phyloP scores from a whole-genome alignment of 2,329 filamentous ascomycete species.

The Tolypocladium sp. region DNA sequence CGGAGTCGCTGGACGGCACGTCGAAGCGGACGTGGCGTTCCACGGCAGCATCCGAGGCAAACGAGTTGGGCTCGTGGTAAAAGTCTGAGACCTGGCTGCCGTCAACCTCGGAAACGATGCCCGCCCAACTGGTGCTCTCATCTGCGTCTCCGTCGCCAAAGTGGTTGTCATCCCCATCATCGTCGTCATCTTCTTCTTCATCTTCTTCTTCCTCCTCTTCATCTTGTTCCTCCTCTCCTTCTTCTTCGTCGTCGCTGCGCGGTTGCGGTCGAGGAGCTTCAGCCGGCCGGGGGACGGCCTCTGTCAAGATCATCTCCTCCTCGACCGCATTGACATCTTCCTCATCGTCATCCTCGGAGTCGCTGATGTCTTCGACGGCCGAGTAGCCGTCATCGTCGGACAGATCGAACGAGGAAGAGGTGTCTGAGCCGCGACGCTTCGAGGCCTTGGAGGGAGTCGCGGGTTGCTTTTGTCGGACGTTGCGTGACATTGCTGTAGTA shows the following conservation, averaged over 20 bases:
- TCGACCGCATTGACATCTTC: slow-evolving; percentile 69
- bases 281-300: slow-evolving; percentile 27
- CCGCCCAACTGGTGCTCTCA: slow-evolving; percentile 45
- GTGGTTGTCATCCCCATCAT: slow-evolving; percentile 27
- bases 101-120: slow-evolving; percentile 40
- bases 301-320: slow-evolving; percentile 60
- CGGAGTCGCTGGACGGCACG: slow-evolving; percentile 57
- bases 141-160: slow-evolving; percentile 31
- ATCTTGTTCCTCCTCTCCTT: slow-evolving; percentile 21
- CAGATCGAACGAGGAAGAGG: slow-evolving; percentile 46
- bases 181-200: slow-evolving; percentile 25
- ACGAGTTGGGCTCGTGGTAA: slow-evolving; percentile 28
- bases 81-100: slow-evolving; percentile 35
- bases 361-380: slow-evolving; percentile 69
- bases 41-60: slow-evolving; percentile 27
- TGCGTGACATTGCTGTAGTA: slow-evolving; percentile 37
- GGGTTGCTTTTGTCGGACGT: slow-evolving; percentile 39
- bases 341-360: slow-evolving; percentile 70
- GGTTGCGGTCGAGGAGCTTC: slow-evolving; percentile 42
- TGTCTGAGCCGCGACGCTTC: slow-evolving; percentile 40
- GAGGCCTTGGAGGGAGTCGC: slow-evolving; percentile 32
- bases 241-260: slow-evolving; percentile 7
- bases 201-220: slow-evolving; percentile 31
- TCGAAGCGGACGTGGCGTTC: slow-evolving; percentile 69
- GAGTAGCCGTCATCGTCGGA: slow-evolving; percentile 69